Evolutionary conservation across 495 filamentous ascomycete genomes (phyloP).

Genomic region (Neurospora sp.): DNA sequence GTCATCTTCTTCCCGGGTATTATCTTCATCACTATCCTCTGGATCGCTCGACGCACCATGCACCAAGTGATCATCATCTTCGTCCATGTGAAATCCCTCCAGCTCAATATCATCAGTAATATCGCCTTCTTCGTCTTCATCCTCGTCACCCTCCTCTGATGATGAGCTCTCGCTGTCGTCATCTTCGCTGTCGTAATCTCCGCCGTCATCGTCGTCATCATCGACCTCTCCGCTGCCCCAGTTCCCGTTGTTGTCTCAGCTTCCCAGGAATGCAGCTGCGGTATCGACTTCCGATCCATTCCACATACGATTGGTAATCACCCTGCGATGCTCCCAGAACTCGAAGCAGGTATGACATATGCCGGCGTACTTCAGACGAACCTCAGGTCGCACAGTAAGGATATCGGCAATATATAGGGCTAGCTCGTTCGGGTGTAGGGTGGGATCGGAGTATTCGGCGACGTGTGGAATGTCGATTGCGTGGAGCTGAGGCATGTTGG

Average conservation of each 20-base stretch:
- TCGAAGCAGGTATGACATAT: constrained; percentile 78
- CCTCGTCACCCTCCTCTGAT: constrained; percentile 31
- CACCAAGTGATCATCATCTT: neutral
- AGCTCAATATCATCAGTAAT: neutral
- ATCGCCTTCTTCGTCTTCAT: constrained; percentile 23
- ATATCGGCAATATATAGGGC: constrained; percentile 77
- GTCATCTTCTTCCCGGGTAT: constrained; percentile 27
- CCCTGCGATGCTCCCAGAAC: constrained; percentile 55
- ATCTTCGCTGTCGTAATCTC: neutral
- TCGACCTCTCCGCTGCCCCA: constrained; percentile 33
- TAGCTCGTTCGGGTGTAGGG: constrained; percentile 58
- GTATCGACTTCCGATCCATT: constrained; percentile 1
- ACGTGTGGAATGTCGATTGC: constrained; percentile 73
- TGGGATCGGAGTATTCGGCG: constrained; percentile 45
- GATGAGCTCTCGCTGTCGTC: neutral
- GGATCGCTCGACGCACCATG: neutral
- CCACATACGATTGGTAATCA: constrained; percentile 26
- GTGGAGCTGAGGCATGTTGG: constrained; percentile 62
- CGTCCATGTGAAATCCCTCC: neutral
- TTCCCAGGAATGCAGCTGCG: constrained; percentile 28
- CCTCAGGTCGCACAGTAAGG: constrained; percentile 74
- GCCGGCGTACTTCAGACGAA: constrained; percentile 77
- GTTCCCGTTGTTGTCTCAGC: constrained; percentile 33
- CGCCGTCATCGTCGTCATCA: constrained; percentile 39
- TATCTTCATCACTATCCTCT: neutral